These are phyloP conservation scores for Trichoderma virens DNA, from an alignment of 495 filamentous ascomycete species.

Conservation along the genomic window DNA sequence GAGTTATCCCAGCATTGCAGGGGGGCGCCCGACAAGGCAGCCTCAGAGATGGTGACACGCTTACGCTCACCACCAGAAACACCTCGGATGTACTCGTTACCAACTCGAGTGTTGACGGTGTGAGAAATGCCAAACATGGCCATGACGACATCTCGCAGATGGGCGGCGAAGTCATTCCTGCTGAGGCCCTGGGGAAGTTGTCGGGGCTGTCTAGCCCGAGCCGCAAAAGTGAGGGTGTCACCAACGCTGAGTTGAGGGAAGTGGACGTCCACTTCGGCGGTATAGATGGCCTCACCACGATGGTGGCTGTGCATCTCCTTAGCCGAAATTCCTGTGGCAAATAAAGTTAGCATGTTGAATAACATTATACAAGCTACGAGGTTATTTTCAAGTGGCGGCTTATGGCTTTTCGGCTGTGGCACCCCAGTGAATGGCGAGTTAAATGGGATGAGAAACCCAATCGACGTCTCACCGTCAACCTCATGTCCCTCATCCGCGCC, in stretches of 20 bases:
- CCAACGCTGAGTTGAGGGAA: constrained; percentile 77
- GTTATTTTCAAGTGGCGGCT: neutral
- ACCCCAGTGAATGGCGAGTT: too few species aligned
- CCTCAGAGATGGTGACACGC: constrained; percentile 74
- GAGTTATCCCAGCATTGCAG: constrained; percentile 84
- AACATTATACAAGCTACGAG: neutral
- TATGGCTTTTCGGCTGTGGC: neutral
- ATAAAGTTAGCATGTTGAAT: neutral
- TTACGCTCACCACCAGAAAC: constrained; percentile 79
- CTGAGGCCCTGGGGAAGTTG: constrained; percentile 54
- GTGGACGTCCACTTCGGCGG: constrained; percentile 72
- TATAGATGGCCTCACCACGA: constrained; percentile 74
- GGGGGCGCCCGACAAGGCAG: constrained; percentile 53
- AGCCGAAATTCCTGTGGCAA: constrained; percentile 37
- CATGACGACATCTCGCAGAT: constrained; percentile 71
- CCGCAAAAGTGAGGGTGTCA: constrained; percentile 73
- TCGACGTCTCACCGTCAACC: too few species aligned
- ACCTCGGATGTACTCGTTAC: constrained; percentile 73
- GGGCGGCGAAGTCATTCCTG: constrained; percentile 50
- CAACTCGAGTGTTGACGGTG: constrained; percentile 68
- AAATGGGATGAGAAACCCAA: constrained; percentile 13
- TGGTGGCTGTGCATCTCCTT: constrained; percentile 60
- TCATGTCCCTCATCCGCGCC: too few species aligned
- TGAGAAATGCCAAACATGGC: constrained; percentile 70
- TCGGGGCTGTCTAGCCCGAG: constrained; percentile 55